phyloP scores from a whole-genome alignment of 1,139 yeast genomes.

The Sugiyamaella sp. region DNA sequence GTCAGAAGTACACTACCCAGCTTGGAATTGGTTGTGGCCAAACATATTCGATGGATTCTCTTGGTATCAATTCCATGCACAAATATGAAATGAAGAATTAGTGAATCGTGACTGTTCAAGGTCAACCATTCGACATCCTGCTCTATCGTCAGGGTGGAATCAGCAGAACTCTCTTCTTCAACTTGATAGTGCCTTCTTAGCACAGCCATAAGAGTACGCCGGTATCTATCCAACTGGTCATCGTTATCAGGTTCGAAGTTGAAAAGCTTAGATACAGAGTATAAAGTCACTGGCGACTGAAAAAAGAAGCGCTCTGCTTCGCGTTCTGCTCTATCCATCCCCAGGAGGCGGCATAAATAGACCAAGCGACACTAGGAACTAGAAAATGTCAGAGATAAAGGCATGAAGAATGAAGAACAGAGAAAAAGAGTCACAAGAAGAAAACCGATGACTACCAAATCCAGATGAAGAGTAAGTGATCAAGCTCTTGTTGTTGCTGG shows the following conservation, averaged over 20 bases:
- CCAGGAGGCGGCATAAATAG: too few relatives aligned
- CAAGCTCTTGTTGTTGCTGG: too few relatives aligned
- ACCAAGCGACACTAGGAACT: too few relatives aligned
- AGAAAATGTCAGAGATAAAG: too few relatives aligned
- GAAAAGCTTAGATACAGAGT: conserved; percentile 26
- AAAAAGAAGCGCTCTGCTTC: conserved; percentile 27
- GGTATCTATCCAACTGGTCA: conserved; percentile 7
- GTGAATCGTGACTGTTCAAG: neutral
- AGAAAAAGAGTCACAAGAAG: too few relatives aligned
- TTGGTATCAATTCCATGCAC: conserved; percentile 10
- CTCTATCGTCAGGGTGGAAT: conserved; percentile 8
- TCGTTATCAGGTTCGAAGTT: conserved; percentile 17
- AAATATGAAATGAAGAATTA: conserved; percentile 14
- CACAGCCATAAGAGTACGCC: neutral
- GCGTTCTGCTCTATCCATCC: neutral
- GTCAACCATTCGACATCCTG: conserved; percentile 17
- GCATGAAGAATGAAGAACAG: too few relatives aligned
- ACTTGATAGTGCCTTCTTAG: neutral
- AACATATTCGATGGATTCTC: conserved; percentile 18
- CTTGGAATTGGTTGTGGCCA: neutral
- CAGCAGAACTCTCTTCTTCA: neutral
- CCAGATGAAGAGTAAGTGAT: too few relatives aligned
- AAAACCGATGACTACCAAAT: too few relatives aligned
- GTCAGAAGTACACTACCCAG: conserved; percentile 20
- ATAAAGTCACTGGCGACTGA: conserved; percentile 28